phyloP scores from a whole-genome alignment of 2,329 filamentous ascomycete genomes.

The Neopestalotiopsis sp. region DNA sequence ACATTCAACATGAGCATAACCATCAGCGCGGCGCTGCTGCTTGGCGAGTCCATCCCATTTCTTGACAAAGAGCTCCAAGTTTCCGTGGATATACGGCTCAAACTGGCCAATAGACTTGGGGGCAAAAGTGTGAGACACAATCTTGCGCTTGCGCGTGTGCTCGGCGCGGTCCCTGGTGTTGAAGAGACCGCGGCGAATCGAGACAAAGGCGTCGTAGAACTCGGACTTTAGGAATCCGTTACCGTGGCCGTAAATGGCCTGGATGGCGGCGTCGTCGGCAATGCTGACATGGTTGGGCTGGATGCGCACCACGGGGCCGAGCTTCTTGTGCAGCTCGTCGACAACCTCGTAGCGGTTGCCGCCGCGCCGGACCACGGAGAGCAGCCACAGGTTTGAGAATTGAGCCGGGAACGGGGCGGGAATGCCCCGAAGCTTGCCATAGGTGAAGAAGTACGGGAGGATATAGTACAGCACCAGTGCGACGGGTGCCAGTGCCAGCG shows the following conservation, averaged over 20 bases:
- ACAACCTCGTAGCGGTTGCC: conserved; percentile 70
- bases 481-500: conserved; percentile 50
- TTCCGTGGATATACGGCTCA: conserved; percentile 85
- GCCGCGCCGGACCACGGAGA: conserved; percentile 63
- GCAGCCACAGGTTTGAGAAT: conserved; percentile 82
- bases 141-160: conserved; percentile 88
- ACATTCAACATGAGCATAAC: conserved; percentile 71
- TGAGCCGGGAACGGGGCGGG: conserved; percentile 67
- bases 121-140: conserved; percentile 85
- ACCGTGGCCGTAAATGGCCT: conserved; percentile 78
- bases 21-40: conserved; percentile 49
- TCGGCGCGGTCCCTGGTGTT: conserved; percentile 84
- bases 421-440: conserved; percentile 54
- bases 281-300: conserved; percentile 86
- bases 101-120: conserved; percentile 82
- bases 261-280: conserved; percentile 80
- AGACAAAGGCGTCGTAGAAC: conserved; percentile 92
- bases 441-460: conserved; percentile 65
- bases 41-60: conserved; percentile 72
- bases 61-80: conserved; percentile 74
- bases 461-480: conserved; percentile 60
- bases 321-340: conserved; percentile 75
- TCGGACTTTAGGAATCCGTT: conserved; percentile 80
- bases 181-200: conserved; percentile 84
- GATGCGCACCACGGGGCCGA: conserved; percentile 81